Percentiles rank a stretch among this genome's conserved stretches.
Evolutionary conservation across 345 rosid species (phyloP).

Genomic region (Arabis hirsuta): DNA sequence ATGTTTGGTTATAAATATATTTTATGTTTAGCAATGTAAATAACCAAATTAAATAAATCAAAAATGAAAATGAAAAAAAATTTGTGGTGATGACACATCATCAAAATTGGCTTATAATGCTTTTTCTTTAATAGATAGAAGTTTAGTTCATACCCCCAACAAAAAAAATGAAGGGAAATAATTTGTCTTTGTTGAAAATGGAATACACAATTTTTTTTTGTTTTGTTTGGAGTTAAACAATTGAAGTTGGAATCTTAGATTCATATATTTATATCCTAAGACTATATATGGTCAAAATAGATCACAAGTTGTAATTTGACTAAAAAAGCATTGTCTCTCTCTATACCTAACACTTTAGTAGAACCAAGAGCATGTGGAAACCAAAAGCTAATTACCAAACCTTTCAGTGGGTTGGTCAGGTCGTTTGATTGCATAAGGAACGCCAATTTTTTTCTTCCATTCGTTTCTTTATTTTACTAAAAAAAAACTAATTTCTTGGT

Average conservation of each 20-base stretch:
- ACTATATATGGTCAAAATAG: conserved; percentile 4
- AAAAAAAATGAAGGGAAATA: neutral
- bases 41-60: too few species aligned
- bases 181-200: neutral
- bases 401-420: conserved; percentile 29
- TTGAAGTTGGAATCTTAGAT: neutral
- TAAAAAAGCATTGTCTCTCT: neutral
- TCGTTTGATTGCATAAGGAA: neutral
- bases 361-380: conserved; percentile 20
- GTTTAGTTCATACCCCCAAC: neutral
- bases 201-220: neutral
- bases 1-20: too few species aligned
- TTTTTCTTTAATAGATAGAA: neutral
- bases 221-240: neutral
- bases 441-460: neutral
- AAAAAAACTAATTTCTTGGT: neutral
- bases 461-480: too few species aligned
- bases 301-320: neutral
- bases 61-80: too few species aligned
- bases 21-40: too few species aligned
- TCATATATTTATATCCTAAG: neutral
- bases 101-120: too few species aligned
- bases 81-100: too few species aligned
- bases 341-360: conserved; percentile 11
- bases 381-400: conserved; percentile 33